Base-by-base conservation (phyloP, 768 basidiomycete genomes). In the Xanthoconium stramineum region DNA sequence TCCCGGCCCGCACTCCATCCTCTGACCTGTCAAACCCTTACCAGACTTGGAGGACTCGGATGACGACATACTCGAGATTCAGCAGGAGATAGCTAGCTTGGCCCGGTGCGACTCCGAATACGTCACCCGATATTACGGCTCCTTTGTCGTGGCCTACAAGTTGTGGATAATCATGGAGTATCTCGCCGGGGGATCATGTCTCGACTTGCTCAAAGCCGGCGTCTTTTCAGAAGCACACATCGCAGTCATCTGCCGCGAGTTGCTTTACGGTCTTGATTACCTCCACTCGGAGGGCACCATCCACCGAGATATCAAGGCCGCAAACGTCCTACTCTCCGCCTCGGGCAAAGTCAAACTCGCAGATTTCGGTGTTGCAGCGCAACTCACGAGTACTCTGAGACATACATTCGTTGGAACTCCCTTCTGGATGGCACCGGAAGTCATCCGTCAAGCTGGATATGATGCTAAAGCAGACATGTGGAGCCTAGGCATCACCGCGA, bases 161-260 rank as follows among this genome's bases (percentile, higher is more conserved):
- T 79, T 99, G 24, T 99, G 97, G 97, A 99, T 99, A 68, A 77
- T 99, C 66, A 98, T 99, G 97, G 97, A 99, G 73, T 99, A 93
- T 74, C 87, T 98, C 52, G 94, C 94, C 0, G 97, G 97, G 42
- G 97, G 97, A n/a, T 97, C 94, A 29, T 98, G 97, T 74, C 83
- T 98, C 52, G 97, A 98, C 73, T 81, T 99, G 52, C 83, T 98
- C 63, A 97, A 96, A 73, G 83, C 93, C 1, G 96, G 93, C 29
- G 77, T 83, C 32, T 97, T 98, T 72, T 84, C 88, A 14, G 97
- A 99, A 73, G 81, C 84, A 0, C 95, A 98, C 66, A 98, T 98
- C 61, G 94, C 97, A 8, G 88, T 97, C 62, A 83, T 98, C 59
- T 94, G 92, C 65, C 89, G 92, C 49, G 96, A 99, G 69, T 84